phyloP scores from a whole-genome alignment of 192 early-diverging fungal genomes.

The Chytriomyces confervae region DNA sequence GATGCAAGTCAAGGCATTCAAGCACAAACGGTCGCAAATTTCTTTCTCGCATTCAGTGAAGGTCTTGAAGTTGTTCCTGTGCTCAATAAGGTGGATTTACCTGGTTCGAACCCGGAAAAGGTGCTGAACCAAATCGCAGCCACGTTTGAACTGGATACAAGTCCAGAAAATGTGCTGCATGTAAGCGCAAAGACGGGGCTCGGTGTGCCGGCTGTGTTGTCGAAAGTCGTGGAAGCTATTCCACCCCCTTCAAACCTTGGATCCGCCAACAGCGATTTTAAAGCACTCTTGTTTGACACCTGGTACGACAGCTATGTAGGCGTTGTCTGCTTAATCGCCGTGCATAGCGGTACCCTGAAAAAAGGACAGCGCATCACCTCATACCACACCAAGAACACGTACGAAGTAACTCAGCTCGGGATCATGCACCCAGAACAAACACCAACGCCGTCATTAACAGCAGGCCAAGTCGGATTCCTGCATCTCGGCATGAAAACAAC shows the following conservation, averaged over 20 bases:
- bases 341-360: conserved; percentile 79
- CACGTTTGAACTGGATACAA: conserved; percentile 82
- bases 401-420: conserved; percentile 90
- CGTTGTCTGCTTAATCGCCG: conserved; percentile 91
- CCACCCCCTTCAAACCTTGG: conserved; percentile 17
- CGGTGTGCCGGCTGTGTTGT: conserved; percentile 30
- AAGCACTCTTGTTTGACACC: conserved; percentile 92
- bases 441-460: conserved; percentile 50
- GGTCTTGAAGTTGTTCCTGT: conserved; percentile 86
- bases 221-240: conserved; percentile 17
- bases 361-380: conserved; percentile 83
- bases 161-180: conserved; percentile 37
- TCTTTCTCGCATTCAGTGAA: conserved; percentile 89
- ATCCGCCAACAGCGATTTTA: conserved; percentile 63
- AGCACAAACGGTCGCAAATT: conserved; percentile 98
- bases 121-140: conserved; percentile 81
- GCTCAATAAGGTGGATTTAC: conserved; percentile 94
- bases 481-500: conserved; percentile 91
- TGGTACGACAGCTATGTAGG: conserved; percentile 99
- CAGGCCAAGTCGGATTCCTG: conserved; percentile 84
- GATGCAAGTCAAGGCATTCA: conserved; percentile 96
- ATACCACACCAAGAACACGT: conserved; percentile 73
- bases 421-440: conserved; percentile 92
- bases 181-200: conserved; percentile 88
- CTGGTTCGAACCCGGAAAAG: conserved; percentile 80